Conservation (phyloP, 805 yeast genomes). For the Monosporozyma aquatica region DNA sequence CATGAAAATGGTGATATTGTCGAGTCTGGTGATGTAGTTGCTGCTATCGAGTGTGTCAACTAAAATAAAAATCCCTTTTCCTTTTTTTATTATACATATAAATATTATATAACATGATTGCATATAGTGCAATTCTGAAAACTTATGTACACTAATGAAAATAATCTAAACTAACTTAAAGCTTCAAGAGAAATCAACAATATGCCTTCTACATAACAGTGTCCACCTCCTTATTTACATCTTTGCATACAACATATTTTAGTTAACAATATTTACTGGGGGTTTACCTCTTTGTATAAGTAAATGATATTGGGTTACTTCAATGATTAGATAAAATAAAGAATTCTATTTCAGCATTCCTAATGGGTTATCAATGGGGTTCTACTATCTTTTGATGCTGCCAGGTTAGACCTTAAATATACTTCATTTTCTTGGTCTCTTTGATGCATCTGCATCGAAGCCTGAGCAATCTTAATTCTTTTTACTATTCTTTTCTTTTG, state of each 20-base stretch:
- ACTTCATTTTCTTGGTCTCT: background rate
- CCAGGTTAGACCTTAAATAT: conserved; percentile 4
- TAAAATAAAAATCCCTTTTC: no score
- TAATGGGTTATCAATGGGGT: conserved; percentile 14
- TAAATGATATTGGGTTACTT: background rate
- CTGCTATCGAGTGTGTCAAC: conserved; percentile 35
- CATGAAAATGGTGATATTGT: conserved; percentile 93
- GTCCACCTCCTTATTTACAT: background rate
- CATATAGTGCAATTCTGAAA: no score
- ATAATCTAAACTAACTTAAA: no score
- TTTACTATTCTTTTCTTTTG: conserved; percentile 47
- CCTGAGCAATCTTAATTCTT: conserved; percentile 27
- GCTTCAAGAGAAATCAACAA: no score
- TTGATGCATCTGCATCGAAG: conserved; percentile 19
- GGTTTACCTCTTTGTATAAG: no score
- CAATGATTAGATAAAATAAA: no score
- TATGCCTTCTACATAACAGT: no score
- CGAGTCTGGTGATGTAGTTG: conserved; percentile 93
- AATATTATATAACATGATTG: no score
- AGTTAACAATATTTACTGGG: no score
- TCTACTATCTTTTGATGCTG: conserved; percentile 22
- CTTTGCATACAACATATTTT: no score
- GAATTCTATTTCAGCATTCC: background rate
- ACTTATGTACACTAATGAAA: no score
- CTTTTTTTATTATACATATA: no score